Evolutionary conservation across 176 grass and related monocot genomes (phyloP), one percentile per base, ranked within the genome.

Genomic region (Hsuehochloa calcarea): DNA sequence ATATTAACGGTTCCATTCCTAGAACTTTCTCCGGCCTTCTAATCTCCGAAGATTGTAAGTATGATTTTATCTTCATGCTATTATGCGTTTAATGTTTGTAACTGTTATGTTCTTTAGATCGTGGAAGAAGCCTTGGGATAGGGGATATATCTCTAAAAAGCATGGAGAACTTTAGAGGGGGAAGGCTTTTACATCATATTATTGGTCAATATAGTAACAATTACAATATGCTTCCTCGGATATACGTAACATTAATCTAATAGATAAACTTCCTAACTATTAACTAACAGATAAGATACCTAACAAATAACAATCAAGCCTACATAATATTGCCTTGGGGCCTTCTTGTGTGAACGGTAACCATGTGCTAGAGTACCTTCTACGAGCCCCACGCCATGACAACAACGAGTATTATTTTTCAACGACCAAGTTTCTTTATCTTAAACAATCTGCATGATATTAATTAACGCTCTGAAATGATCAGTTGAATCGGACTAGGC

Each of bases 1-100:
- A 20, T 41, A 79, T 94, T 67, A 92, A 65, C 11, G 93, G 90
- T 73, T 86, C 90, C 22, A 94, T 94, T 80, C 93, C 93, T 44
- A 56, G 25, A 88, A 90, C 23, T 84, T 90, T 94, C 55, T 88
- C 90, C 1, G 82, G 74, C 4, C 90, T 94, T 55, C 90, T 83
- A 84, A 88, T 72, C 87, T 94, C 11, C 90, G 92, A 78, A 92
- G 73, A 90, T 12, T 94, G 90, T 94, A 92, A 86, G 90, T 78
- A 65, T 25, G 10, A 54, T 43, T 15, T 11, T 86, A n/a, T 40
- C 74, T 65, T 80, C 20, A 25, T 80, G 23, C 22, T 88, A 84
- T 29, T 29, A 1, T 29, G 29, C 1, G 29, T 29, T 29, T 29
- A 29, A 29, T 1, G 29, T 29, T 29, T 35, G 22, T 55, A 80